A percentile compares a stretch with the other conserved stretches of the same genome.
These are phyloP conservation scores for Diversispora epigaea DNA, from an alignment of 192 early-diverging fungal species.

Conservation along the genomic window DNA sequence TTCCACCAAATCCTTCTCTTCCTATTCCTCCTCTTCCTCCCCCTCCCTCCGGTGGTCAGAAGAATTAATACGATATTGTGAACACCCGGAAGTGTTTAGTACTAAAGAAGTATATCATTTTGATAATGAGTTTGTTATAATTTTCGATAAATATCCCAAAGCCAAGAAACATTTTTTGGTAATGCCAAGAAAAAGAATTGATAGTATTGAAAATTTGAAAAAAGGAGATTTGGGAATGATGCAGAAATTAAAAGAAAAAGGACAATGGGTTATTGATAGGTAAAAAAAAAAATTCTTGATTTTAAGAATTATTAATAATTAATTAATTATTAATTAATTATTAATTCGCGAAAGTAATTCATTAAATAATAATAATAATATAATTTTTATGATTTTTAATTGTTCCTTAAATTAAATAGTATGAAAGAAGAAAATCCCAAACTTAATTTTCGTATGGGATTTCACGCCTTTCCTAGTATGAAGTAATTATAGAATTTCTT, in stretches of 20 bases:
- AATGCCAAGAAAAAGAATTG: conserved; percentile 48
- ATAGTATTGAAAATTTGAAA: conserved; percentile 40
- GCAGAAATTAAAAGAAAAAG: conserved; percentile 35
- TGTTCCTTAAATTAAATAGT: background rate
- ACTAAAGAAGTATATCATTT: conserved; percentile 40
- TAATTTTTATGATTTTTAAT: background rate
- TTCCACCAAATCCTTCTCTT: background rate
- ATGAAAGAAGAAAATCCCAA: conserved; percentile 33
- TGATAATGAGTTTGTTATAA: conserved; percentile 47
- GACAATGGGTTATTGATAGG: conserved; percentile 37
- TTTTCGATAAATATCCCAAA: conserved; percentile 60
- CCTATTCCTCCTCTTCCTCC: background rate
- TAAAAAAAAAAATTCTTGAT: background rate
- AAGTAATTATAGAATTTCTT: conserved; percentile 30
- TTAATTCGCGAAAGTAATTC: background rate
- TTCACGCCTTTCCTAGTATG: conserved; percentile 63
- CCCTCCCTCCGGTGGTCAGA: background rate
- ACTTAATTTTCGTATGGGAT: conserved; percentile 53
- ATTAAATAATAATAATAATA: no score
- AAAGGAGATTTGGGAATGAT: conserved; percentile 39
- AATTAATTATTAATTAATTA: background rate
- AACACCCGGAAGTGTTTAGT: conserved; percentile 42
- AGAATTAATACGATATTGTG: conserved; percentile 42
- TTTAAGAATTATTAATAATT: no score
- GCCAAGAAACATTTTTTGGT: conserved; percentile 44